These are phyloP conservation scores for Salix suchowensis DNA, from an alignment of 345 rosid species.

Conservation along the genomic window DNA sequence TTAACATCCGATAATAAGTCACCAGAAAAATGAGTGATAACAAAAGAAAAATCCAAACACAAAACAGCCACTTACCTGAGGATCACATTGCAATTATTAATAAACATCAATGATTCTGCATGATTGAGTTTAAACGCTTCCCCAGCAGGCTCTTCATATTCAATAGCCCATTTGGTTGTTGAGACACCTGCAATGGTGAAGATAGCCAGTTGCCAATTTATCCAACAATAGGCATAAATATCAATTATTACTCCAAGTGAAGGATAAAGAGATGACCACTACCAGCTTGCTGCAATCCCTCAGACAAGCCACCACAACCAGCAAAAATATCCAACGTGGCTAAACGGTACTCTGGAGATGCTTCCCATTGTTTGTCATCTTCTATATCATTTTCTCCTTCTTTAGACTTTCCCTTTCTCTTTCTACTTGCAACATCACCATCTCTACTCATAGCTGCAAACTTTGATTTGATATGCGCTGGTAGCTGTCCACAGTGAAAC, in stretches of 20 bases:
- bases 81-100: constrained; percentile 83
- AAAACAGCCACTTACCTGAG: constrained; percentile 34
- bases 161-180: constrained; percentile 79
- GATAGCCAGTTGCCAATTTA: not conserved
- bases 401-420: constrained; percentile 70
- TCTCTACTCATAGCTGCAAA: constrained; percentile 35
- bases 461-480: constrained; percentile 46
- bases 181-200: constrained; percentile 47
- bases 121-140: constrained; percentile 72
- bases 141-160: constrained; percentile 90
- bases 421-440: constrained; percentile 47
- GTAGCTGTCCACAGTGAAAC: constrained; percentile 41
- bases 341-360: constrained; percentile 29
- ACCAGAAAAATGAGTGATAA: not conserved
- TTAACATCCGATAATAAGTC: not conserved
- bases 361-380: constrained; percentile 31
- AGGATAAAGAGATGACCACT: not conserved
- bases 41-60: not conserved
- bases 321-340: constrained; percentile 81
- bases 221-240: not conserved
- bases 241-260: not conserved
- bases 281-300: constrained; percentile 68
- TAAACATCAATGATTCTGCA: constrained; percentile 59
- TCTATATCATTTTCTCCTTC: constrained; percentile 45
- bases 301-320: constrained; percentile 83